These are phyloP conservation scores for Casuarina equisetifolia DNA, from an alignment of 306 rosid species.

Conservation along the genomic window DNA sequence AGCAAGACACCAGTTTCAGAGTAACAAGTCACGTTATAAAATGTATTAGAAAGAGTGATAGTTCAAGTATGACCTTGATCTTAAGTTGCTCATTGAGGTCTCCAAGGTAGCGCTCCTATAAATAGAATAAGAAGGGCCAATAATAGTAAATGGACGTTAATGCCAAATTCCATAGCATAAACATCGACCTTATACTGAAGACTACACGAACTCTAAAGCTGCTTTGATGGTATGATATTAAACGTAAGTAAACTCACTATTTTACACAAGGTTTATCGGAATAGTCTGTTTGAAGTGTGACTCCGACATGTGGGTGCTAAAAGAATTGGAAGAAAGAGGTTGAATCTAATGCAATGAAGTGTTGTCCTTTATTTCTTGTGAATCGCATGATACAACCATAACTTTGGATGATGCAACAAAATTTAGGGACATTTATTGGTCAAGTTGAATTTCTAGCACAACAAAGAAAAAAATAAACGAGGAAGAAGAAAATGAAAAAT, in stretches of 20 bases:
- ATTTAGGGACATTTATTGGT: not conserved
- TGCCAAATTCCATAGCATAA: too few species aligned
- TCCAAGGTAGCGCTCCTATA: conserved; percentile 78
- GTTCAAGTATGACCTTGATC: conserved; percentile 52
- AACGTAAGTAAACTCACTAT: too few species aligned
- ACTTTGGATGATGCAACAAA: not conserved
- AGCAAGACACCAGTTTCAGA: too few species aligned
- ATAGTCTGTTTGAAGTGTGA: too few species aligned
- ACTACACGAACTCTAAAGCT: not conserved
- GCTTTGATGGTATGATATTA: not conserved
- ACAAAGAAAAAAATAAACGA: not conserved
- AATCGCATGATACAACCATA: not conserved
- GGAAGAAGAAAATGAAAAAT: not conserved
- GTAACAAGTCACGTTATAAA: not conserved
- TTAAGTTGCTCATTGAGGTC: conserved; percentile 72
- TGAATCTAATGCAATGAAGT: not conserved
- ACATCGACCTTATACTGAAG: too few species aligned
- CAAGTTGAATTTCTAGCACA: not conserved
- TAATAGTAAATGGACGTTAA: not conserved
- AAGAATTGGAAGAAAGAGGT: not conserved
- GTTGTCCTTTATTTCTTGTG: not conserved
- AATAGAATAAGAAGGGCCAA: conserved; percentile 8
- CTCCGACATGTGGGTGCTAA: too few species aligned
- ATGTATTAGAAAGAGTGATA: not conserved
- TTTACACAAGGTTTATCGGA: too few species aligned